Evolutionary conservation across 768 basidiomycete genomes (phyloP), one percentile per base, ranked within the genome.

Genomic region (Collybia sp.): DNA sequence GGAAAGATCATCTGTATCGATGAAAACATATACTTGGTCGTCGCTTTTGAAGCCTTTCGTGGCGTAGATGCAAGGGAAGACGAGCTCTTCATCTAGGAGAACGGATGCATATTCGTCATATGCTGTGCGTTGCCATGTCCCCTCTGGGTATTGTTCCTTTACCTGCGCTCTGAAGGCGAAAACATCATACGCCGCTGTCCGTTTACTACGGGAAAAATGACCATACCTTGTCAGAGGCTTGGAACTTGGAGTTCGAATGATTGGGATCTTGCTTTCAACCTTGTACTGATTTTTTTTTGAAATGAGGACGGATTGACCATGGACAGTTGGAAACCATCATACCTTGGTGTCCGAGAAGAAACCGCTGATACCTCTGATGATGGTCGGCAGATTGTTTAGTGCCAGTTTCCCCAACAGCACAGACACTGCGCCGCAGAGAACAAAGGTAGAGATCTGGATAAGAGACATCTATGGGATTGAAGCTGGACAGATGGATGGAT

Each of bases 41-140:
- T 56, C 50, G 35, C 46, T 49, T 43, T 56, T 56, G 45, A 52
- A 56, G 30, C 55, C 55, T 41, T 56, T 56, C 15, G 55, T 56
- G 3, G 55, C 55, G 40, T 56, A 56, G 41, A 56, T 56, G 45
- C 55, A 56, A 15, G 55, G 55, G 48, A 56, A 56, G 32, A 54
- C 33, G 31, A 56, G 47, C 12, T 56, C 55, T 35, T 56, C 55
- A 32, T 56, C 51, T 30, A 50, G 40, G 11, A 56, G 50, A 31
- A 56, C 51, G 1, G 46, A 43, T 18, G 44, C 49, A 31, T 54
- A 56, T 20, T 52, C 47, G 30, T 56, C 55, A 30, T 52, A 56
- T n/a, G 55, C 50, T 12, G 47, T 46, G 37, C 55, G 44, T 40
- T 56, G 55, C 55, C 55, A 56, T 34, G 53, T 56, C 12, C 55